phyloP scores from a whole-genome alignment of 345 rosid species.

The Citrus unshiu region DNA sequence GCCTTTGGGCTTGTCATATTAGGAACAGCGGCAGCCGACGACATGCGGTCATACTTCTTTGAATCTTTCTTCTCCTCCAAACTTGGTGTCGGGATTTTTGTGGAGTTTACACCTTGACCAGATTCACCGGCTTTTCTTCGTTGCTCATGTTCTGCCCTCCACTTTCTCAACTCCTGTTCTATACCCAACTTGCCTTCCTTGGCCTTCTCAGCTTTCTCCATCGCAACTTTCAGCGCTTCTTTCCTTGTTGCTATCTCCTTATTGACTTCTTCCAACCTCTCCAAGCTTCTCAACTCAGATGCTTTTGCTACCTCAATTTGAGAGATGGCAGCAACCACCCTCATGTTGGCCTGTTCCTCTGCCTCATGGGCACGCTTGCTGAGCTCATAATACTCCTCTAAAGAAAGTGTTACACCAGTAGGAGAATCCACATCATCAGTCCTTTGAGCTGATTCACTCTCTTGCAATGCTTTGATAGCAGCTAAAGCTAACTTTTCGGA shows the following conservation, averaged over 20 bases:
- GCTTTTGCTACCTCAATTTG: slow-evolving; percentile 75
- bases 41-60: slow-evolving; percentile 10
- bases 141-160: slow-evolving; percentile 81
- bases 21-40: slow-evolving; percentile 7
- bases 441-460: slow-evolving; percentile 58
- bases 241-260: slow-evolving; percentile 52
- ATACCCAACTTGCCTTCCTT: slow-evolving; percentile 78
- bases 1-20: slow-evolving; percentile 28
- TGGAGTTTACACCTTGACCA: slow-evolving; percentile 26
- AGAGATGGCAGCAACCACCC: slow-evolving; percentile 66
- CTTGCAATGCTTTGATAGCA: slow-evolving; percentile 83
- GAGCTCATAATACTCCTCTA: slow-evolving; percentile 86
- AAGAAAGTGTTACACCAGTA: slow-evolving; percentile 59
- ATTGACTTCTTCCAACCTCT: slow-evolving; percentile 60
- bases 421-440: slow-evolving; percentile 37
- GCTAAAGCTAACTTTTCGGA: slow-evolving; percentile 82
- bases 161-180: slow-evolving; percentile 83
- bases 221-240: slow-evolving; percentile 57
- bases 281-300: slow-evolving; percentile 48
- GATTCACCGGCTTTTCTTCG: slow-evolving; percentile 52
- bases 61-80: slow-evolving; percentile 40
- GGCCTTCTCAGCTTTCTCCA: slow-evolving; percentile 85
- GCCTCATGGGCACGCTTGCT: slow-evolving; percentile 79
- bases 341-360: slow-evolving; percentile 65
- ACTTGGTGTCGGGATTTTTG: slow-evolving; percentile 28